Base-by-base conservation (phyloP, 1,284 basidiomycete genomes). In the Phenoliferia sp. region DNA sequence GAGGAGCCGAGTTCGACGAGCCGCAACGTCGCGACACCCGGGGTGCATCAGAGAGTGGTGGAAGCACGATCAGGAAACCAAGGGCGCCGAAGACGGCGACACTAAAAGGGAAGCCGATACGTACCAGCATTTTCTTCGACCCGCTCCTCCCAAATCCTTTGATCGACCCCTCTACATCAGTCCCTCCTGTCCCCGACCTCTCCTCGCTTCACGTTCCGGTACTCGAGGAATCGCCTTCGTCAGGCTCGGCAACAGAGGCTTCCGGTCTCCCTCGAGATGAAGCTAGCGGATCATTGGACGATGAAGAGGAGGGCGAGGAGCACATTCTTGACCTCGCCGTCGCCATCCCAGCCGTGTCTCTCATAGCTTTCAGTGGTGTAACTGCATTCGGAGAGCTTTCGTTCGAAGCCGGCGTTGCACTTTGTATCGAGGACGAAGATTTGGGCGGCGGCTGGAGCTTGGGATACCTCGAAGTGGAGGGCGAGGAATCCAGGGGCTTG, bases 361-460 rank as follows among this genome's bases (percentile, higher is more conserved):
- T 90, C 31, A 90, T 88, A 76, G 80, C 83, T 36, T 90, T 92
- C 76, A 82, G 86, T 71, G 89, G 90, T 56, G 87, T 89, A 75
- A 78, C 83, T 0, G 86, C 88, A 72, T 89, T 87, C 74, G 82
- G 86, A 62, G 90, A 90, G 79, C 81, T 90, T 59, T 73, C 62
- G 1, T 73, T 73, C 32, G 48, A 61, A 26, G 58, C 80, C 74
- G 29, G 84, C 86, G 50, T 9, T 6, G 80, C 82, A 61, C 86
- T 88, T 0, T 87, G 88, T 4, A 87, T 90, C 69, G 83, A 82
- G 69, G 76, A 90, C 6, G 83, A 85, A 59, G 81, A 90, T 28
- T 73, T 91, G 54, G 72, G 87, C 86, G 73, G 83, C 86, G 66
- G 81, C 84, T 19, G 87, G 86, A 63, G 78, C 74, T 89, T 90